These are phyloP conservation scores for Aspergillus intermedius DNA, from an alignment of 2,329 filamentous ascomycete genomes.

Conservation along the genomic window DNA sequence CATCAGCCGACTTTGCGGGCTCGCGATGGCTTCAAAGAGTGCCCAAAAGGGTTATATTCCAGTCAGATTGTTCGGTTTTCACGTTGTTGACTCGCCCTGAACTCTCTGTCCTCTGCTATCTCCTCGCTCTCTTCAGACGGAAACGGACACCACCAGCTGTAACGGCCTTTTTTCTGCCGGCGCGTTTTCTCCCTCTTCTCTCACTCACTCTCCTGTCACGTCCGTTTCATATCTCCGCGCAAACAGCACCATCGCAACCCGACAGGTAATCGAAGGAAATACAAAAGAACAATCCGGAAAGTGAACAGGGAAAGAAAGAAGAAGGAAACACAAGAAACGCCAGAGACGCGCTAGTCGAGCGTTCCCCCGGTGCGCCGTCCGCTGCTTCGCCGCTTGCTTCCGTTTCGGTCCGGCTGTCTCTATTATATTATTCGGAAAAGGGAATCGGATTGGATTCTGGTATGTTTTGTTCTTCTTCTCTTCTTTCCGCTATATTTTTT, in stretches of 20 bases:
- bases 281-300: not conserved
- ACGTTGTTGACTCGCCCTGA: slow-evolving; percentile 4
- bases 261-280: not conserved
- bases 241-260: not conserved
- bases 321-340: not conserved
- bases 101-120: not conserved
- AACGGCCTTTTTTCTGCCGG: slow-evolving; percentile 13
- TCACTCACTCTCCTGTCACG: slow-evolving; percentile 3
- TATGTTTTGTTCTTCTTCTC: not conserved
- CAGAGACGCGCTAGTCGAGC: not conserved
- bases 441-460: not conserved
- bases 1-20: slow-evolving; percentile 7
- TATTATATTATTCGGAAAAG: not conserved
- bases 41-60: slow-evolving; percentile 3
- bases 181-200: slow-evolving; percentile 9
- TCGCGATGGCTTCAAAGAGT: slow-evolving; percentile 14
- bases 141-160: slow-evolving; percentile 14
- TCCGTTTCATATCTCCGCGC: not conserved
- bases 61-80: not conserved
- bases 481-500: slow-evolving; percentile 1
- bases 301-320: not conserved
- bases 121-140: slow-evolving; percentile 5
- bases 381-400: slow-evolving; percentile 18
- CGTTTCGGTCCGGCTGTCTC: slow-evolving; percentile 2
- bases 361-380: slow-evolving; percentile 9